These are phyloP conservation scores for Chaetothyriales sp. DNA, from an alignment of 2,329 filamentous ascomycete genomes.

Conservation along the genomic window DNA sequence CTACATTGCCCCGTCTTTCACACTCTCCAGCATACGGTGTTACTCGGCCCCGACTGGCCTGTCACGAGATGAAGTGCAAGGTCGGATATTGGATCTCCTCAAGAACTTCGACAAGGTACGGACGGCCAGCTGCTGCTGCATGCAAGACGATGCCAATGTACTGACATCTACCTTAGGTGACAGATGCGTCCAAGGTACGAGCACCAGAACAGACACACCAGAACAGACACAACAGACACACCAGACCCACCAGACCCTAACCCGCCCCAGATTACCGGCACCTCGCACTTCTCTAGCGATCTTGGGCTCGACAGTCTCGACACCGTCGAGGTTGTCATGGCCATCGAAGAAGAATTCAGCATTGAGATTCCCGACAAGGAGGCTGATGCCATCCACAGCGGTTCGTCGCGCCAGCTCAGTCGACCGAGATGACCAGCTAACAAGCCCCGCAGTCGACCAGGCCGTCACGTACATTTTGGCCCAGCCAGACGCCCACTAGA, in stretches of 20 bases:
- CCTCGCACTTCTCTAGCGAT: slow-evolving; percentile 91
- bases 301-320: slow-evolving; percentile 94
- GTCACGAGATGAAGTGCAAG: slow-evolving; percentile 72
- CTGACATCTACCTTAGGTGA: slow-evolving; percentile 24
- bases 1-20: slow-evolving; percentile 48
- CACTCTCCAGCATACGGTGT: slow-evolving; percentile 59
- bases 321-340: slow-evolving; percentile 99
- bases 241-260: not conserved
- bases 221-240: not conserved
- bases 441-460: slow-evolving; percentile 58
- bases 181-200: slow-evolving; percentile 43
- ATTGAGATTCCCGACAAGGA: slow-evolving; percentile 98
- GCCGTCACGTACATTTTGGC: slow-evolving; percentile 86
- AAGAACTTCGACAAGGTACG: slow-evolving; percentile 94
- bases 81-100: slow-evolving; percentile 80
- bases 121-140: slow-evolving; percentile 16
- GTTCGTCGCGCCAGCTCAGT: slow-evolving; percentile 42
- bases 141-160: slow-evolving; percentile 1
- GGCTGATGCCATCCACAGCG: slow-evolving; percentile 82
- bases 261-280: slow-evolving; percentile 55
- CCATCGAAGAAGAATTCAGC: slow-evolving; percentile 93
- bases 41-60: slow-evolving; percentile 76
- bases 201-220: not conserved
- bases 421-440: slow-evolving; percentile 14
- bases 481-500: slow-evolving; percentile 58